Percentiles rank a stretch among this genome's conserved stretches.
These are phyloP conservation scores for Boletus smithii DNA, from an alignment of 1,284 basidiomycete species.

Conservation along the genomic window DNA sequence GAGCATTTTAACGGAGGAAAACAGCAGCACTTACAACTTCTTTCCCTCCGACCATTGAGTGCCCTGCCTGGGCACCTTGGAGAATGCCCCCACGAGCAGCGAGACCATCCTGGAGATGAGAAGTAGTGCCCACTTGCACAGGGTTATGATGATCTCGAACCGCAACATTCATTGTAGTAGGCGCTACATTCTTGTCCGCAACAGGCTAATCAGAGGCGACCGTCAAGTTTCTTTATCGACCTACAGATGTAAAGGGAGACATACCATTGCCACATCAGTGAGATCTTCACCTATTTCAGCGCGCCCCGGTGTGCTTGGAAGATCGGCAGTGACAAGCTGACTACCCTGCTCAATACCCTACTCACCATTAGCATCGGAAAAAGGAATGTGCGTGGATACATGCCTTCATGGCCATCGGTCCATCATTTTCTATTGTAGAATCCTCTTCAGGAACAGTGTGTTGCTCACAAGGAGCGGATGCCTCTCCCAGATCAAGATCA, in stretches of 20 bases:
- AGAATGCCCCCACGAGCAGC: background rate
- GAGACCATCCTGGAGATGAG: background rate
- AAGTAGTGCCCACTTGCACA: background rate
- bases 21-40: constrained; percentile 13
- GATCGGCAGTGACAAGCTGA: background rate
- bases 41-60: background rate
- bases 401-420: constrained; percentile 1
- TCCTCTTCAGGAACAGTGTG: background rate
- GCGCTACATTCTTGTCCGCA: background rate
- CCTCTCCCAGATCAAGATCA: constrained; percentile 1
- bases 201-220: constrained; percentile 4
- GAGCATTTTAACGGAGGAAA: background rate
- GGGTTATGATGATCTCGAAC: background rate
- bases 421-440: background rate
- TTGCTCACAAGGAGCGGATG: background rate
- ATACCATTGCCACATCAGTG: constrained; percentile 5
- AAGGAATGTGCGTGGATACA: background rate
- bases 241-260: background rate
- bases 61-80: background rate
- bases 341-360: constrained; percentile 2
- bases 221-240: background rate
- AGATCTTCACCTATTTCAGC: background rate
- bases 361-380: background rate
- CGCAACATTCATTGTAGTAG: background rate
- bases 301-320: background rate